A percentile compares a stretch with the other conserved stretches of the same genome.
Evolutionary conservation across 306 rosid species (phyloP).

Genomic region (Cucurbita ficifolia): DNA sequence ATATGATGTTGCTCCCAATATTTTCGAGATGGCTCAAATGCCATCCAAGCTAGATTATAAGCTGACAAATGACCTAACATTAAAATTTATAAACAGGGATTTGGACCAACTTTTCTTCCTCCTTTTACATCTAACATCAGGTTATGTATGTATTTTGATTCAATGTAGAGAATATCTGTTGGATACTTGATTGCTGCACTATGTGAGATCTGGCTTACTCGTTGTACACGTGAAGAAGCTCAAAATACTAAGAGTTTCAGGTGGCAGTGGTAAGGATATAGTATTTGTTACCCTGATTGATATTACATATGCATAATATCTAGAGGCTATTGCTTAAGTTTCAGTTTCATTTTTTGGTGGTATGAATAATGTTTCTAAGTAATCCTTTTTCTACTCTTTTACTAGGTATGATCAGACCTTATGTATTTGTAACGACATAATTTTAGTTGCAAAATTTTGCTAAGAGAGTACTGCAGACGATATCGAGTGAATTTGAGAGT

Average conservation of each 20-base stretch:
- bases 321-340: background rate
- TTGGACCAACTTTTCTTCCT: background rate
- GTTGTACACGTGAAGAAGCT: conserved; percentile 19
- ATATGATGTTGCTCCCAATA: background rate
- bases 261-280: conserved; percentile 47
- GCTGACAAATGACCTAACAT: background rate
- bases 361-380: background rate
- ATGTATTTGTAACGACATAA: background rate
- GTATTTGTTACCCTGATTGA: background rate
- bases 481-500: background rate
- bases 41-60: background rate
- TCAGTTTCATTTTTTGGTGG: background rate
- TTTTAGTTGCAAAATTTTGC: background rate
- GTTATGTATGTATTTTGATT: conserved; percentile 6
- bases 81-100: background rate
- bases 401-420: background rate
- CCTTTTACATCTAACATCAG: background rate
- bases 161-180: conserved; percentile 66
- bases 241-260: conserved; percentile 32
- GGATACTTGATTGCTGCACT: conserved; percentile 68
- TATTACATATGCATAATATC: background rate
- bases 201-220: conserved; percentile 74
- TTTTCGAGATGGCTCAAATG: background rate
- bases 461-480: background rate
- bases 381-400: background rate